phyloP scores from a whole-genome alignment of 169 alveolate genomes.

The Plasmodium gaboni region DNA sequence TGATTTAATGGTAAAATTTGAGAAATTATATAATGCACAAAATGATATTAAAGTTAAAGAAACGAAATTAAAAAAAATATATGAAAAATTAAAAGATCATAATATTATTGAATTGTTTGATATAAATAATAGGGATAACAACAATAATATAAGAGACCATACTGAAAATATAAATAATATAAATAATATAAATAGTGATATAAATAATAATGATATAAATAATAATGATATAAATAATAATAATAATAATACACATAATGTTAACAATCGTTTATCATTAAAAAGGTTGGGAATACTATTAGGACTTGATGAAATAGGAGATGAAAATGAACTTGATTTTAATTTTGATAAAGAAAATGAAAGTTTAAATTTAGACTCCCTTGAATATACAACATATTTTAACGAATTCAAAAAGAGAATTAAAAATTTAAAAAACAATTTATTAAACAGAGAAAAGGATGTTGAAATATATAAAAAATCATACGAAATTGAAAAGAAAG shows the following conservation, averaged over 20 bases:
- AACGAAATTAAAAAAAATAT: conserved; percentile 56
- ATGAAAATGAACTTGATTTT: conserved; percentile 2
- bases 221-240: neutral
- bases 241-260: neutral
- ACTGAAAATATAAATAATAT: too few species aligned
- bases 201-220: neutral
- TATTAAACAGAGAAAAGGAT: conserved; percentile 46
- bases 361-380: conserved; percentile 45
- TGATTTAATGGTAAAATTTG: conserved; percentile 50
- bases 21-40: conserved; percentile 50
- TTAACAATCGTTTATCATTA: conserved; percentile 14
- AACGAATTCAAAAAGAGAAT: conserved; percentile 59
- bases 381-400: conserved; percentile 50
- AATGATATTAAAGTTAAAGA: conserved; percentile 66
- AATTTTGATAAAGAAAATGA: conserved; percentile 42
- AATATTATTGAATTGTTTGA: conserved; percentile 44
- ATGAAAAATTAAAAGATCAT: conserved; percentile 64
- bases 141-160: neutral
- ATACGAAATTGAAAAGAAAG: conserved; percentile 53
- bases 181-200: too few species aligned
- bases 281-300: neutral
- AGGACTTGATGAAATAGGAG: too few species aligned
- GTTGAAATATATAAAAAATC: conserved; percentile 60
- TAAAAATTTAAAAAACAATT: conserved; percentile 44
- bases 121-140: conserved; percentile 26